phyloP scores from a whole-genome alignment of 2,329 filamentous ascomycete species.

The Exophiala aquamarina region DNA sequence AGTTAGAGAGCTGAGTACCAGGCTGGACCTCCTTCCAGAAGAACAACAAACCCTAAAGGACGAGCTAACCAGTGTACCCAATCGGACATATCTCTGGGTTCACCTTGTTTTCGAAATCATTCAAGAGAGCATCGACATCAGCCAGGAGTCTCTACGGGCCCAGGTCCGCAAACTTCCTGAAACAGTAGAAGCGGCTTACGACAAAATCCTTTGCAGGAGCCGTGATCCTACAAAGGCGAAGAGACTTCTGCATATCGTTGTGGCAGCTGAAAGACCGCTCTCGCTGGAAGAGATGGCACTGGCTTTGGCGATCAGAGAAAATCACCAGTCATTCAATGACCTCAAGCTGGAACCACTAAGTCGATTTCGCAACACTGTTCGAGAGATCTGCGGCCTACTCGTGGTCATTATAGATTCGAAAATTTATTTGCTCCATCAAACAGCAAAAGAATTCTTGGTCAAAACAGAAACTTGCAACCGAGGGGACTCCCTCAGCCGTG shows the following conservation, averaged over 20 bases:
- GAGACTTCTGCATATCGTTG: conserved; percentile 24
- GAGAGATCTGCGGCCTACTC: conserved; percentile 39
- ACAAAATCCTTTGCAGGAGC: conserved; percentile 23
- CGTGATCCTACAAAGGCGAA: conserved; percentile 3
- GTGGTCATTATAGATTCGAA: conserved; percentile 33
- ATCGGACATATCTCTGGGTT: conserved; percentile 34
- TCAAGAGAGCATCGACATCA: conserved; percentile 10
- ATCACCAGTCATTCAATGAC: background rate
- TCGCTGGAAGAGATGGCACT: conserved; percentile 21
- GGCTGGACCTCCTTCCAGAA: background rate
- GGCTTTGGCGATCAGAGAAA: conserved; percentile 13
- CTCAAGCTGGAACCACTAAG: background rate
- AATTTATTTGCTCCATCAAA: conserved; percentile 43
- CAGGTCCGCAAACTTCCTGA: conserved; percentile 16
- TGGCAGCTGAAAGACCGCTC: conserved; percentile 22
- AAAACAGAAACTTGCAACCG: no score
- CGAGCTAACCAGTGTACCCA: conserved; percentile 12
- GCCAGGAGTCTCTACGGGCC: conserved; percentile 12
- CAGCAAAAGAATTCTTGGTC: conserved; percentile 42
- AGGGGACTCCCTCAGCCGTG: no score
- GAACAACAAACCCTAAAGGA: background rate
- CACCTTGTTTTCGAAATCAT: conserved; percentile 23
- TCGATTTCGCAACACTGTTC: conserved; percentile 25
- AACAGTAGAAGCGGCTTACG: conserved; percentile 23
- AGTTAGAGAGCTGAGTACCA: conserved; percentile 12